phyloP scores from a whole-genome alignment of 306 rosid species.

The Medicago truncatula region MtrunA17r5.0-ANR NC_053044.1:51637001-51637500 shows the following conservation, averaged over 20 bases:
- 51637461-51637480: conserved; percentile 84
- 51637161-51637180: background rate
- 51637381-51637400: conserved; percentile 85
- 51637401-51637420: conserved; percentile 90
- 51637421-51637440: conserved; percentile 90
- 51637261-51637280: conserved; percentile 84
- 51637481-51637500: conserved; percentile 72
- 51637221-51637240: background rate
- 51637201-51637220: background rate
- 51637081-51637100: conserved; percentile 80
- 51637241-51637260: conserved; percentile 14
- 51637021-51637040: background rate
- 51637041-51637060: conserved; percentile 54
- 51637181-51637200: background rate
- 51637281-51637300: conserved; percentile 95
- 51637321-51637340: conserved; percentile 91
- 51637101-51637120: conserved; percentile 91
- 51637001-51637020: background rate
- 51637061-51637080: conserved; percentile 91
- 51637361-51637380: conserved; percentile 75
- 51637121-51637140: conserved; percentile 83
- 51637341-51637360: conserved; percentile 94
- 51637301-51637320: conserved; percentile 80
- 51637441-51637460: conserved; percentile 80
- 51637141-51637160: conserved; percentile 90